Percentiles rank a stretch among this genome's conserved stretches.
phyloP scores from a whole-genome alignment of 768 basidiomycete species.

The Boletellus emodensis region DNA sequence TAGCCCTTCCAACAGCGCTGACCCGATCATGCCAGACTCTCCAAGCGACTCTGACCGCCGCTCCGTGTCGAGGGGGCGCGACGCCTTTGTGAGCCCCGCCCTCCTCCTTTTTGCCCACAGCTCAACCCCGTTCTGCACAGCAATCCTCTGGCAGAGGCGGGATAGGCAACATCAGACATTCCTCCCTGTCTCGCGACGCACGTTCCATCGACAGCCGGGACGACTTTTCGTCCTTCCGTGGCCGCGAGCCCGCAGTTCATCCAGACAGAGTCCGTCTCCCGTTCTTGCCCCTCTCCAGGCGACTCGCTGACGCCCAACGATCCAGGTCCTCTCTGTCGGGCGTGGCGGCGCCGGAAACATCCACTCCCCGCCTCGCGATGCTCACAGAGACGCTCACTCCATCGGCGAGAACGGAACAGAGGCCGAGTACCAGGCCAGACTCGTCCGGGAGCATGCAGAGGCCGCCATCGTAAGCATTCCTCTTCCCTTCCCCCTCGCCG shows the following conservation, averaged over 20 bases:
- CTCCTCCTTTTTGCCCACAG: not conserved
- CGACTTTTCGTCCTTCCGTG: conserved; percentile 51
- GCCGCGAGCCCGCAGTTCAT: conserved; percentile 50
- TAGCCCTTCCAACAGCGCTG: conserved; percentile 2
- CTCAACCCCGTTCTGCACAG: conserved; percentile 22
- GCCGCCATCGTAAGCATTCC: conserved; percentile 32
- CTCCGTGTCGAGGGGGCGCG: conserved; percentile 57
- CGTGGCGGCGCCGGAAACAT: conserved; percentile 87
- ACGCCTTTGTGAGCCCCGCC: conserved; percentile 45
- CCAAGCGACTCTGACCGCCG: conserved; percentile 30
- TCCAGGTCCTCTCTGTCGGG: conserved; percentile 49
- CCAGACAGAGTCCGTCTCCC: conserved; percentile 33
- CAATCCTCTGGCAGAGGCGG: conserved; percentile 67
- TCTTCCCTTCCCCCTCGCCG: not conserved
- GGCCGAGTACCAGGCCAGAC: conserved; percentile 19
- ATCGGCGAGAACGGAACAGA: conserved; percentile 27
- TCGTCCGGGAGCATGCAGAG: conserved; percentile 28
- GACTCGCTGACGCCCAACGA: not conserved
- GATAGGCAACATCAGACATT: conserved; percentile 57
- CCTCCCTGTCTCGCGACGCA: conserved; percentile 44
- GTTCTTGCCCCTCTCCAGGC: not conserved
- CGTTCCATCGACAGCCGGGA: conserved; percentile 46
- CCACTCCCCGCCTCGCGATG: conserved; percentile 43
- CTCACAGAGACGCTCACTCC: conserved; percentile 50
- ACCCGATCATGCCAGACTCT: conserved; percentile 25